Evolutionary conservation across 2,329 filamentous ascomycete species (phyloP).

Genomic region (Penicillium paneum): DNA sequence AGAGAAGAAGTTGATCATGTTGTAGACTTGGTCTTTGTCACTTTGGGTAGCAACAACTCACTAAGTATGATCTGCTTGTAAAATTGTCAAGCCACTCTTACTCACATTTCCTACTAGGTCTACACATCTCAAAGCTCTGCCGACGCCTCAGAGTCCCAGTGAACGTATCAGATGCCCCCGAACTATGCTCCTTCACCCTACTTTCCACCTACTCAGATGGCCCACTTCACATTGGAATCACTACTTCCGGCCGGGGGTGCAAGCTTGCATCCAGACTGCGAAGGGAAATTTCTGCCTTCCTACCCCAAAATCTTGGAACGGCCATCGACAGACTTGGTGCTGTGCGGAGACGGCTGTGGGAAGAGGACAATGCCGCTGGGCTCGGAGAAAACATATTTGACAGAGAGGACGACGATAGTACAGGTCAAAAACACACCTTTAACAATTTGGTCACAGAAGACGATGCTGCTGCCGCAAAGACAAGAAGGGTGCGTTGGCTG

Average conservation of each 20-base stretch:
- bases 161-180: slow-evolving; percentile 84
- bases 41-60: slow-evolving; percentile 52
- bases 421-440: slow-evolving; percentile 70
- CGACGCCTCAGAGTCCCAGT: slow-evolving; percentile 78
- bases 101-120: slow-evolving; percentile 42
- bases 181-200: slow-evolving; percentile 83
- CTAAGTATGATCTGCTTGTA: slow-evolving; percentile 45
- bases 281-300: slow-evolving; percentile 75
- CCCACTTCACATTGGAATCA: slow-evolving; percentile 89
- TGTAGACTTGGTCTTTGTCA: slow-evolving; percentile 92
- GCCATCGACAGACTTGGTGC: slow-evolving; percentile 76
- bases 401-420: slow-evolving; percentile 49
- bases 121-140: slow-evolving; percentile 71
- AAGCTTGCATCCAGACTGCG: slow-evolving; percentile 87
- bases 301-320: slow-evolving; percentile 71
- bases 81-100: slow-evolving; percentile 33
- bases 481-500: slow-evolving; percentile 84
- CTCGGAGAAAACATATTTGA: slow-evolving; percentile 44
- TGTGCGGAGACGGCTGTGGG: slow-evolving; percentile 67
- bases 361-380: slow-evolving; percentile 62
- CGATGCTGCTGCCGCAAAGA: slow-evolving; percentile 71
- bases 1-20: slow-evolving; percentile 71
- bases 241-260: slow-evolving; percentile 90
- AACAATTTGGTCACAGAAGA: slow-evolving; percentile 75
- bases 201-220: slow-evolving; percentile 87